These are phyloP conservation scores for Aquilaria yunnanensis DNA, from an alignment of 345 rosid species.

Conservation along the genomic window DNA sequence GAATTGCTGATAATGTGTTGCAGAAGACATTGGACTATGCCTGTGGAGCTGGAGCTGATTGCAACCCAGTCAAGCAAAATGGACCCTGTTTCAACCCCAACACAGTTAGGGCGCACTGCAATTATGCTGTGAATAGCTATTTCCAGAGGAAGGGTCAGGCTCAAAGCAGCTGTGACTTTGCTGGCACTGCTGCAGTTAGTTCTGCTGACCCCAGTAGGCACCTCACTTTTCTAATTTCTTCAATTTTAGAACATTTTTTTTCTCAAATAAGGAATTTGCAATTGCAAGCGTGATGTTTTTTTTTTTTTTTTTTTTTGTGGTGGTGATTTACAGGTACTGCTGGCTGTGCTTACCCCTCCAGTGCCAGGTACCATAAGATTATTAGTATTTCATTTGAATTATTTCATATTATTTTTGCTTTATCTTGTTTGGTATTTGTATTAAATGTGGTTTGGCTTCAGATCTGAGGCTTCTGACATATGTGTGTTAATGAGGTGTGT, in stretches of 20 bases:
- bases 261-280: not conserved
- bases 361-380: conserved; percentile 27
- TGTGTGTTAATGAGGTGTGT: no score
- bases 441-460: no score
- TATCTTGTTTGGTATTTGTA: no score
- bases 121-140: conserved; percentile 86
- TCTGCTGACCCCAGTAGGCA: conserved; percentile 48
- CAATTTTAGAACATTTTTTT: not conserved
- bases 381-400: no score
- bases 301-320: not conserved
- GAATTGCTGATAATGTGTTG: conserved; percentile 39
- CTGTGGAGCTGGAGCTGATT: conserved; percentile 96
- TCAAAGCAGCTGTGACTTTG: conserved; percentile 68
- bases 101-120: conserved; percentile 71
- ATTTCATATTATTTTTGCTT: no score
- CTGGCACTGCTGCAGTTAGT: conserved; percentile 56
- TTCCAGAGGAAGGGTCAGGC: conserved; percentile 76
- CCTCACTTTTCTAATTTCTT: no score
- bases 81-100: conserved; percentile 71
- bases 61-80: conserved; percentile 48
- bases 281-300: not conserved
- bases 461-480: no score
- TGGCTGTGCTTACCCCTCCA: conserved; percentile 46
- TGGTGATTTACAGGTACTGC: conserved; percentile 24
- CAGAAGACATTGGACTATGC: conserved; percentile 88